These are phyloP conservation scores for Brasenia schreberi DNA, from an alignment of 164 flowering plant species.

Conservation along the genomic window DNA sequence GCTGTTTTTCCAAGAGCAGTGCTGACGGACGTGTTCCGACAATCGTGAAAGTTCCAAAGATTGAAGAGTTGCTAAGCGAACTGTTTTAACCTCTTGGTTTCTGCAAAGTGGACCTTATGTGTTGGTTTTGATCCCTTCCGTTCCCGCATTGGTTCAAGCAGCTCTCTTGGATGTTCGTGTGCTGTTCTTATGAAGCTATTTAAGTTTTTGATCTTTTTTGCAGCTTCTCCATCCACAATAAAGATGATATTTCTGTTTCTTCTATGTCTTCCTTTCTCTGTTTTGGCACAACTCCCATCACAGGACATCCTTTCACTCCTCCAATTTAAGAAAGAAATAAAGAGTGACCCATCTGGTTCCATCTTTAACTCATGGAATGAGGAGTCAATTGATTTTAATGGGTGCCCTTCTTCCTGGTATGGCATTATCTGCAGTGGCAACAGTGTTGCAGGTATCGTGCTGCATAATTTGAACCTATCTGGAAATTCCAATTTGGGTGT, in stretches of 20 bases:
- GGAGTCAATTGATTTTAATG: constrained; percentile 84
- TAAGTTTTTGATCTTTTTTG: not conserved
- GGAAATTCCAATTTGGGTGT: constrained; percentile 71
- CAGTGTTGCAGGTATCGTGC: constrained; percentile 73
- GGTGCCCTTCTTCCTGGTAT: constrained; percentile 97
- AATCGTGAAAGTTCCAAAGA: not conserved
- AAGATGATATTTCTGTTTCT: not conserved
- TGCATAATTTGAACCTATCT: constrained; percentile 54
- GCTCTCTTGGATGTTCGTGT: not conserved
- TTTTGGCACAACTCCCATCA: constrained; percentile 71
- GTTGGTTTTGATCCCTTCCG: not conserved
- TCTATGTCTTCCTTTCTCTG: not conserved
- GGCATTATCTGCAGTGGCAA: constrained; percentile 83
- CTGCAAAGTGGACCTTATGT: not conserved
- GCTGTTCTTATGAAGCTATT: not conserved
- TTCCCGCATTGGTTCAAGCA: not conserved
- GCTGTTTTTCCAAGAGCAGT: not conserved
- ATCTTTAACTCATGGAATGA: constrained; percentile 87
- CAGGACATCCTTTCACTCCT: constrained; percentile 76
- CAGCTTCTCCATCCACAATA: not conserved
- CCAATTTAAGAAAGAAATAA: constrained; percentile 85
- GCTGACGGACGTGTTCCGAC: no score
- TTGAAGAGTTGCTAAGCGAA: not conserved
- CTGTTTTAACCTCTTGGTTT: not conserved
- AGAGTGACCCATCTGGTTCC: constrained; percentile 79